Evolutionary conservation across 768 basidiomycete genomes (phyloP), one percentile per base, ranked within the genome.

Genomic region (Coprinopsis cinerea): DNA sequence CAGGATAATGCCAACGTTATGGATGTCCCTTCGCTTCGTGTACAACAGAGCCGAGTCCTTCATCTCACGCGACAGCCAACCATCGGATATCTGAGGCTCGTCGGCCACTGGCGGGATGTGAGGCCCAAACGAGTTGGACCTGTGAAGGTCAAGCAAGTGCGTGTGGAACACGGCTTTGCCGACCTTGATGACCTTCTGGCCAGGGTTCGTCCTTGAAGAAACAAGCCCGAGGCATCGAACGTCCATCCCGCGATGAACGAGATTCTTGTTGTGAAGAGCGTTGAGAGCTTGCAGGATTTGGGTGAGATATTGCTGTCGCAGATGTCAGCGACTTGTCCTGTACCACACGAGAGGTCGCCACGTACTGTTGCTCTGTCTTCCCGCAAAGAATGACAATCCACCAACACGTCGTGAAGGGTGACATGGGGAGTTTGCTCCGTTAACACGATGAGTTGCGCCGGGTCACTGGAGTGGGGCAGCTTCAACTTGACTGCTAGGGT

Each of bases 1-100:
- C 32, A 93, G 68, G 1, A 92, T 75, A 22, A 94, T 76, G 0
- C 88, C 92, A 0, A 83, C 79, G 37, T 80, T 76, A 66, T 93
- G 92, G 9, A 95, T 82, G 58, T 96, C 93, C 24, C 92, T 77
- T 35, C 79, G 73, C 34, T 76, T 79, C 7, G 88, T 85, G 61
- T 93, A 93, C 0, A 78, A 59, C 39, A 81, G 60, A n/a, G 91
- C 71, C 0, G 85, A 83, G 32, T 90, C 85, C 40, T 86, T 74
- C 34, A 83, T 83, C 45, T 94, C 93, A 52, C 80, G 81, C 0
- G 85, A 83, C 4, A 85, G 55, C 65, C 67, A 74, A 58, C 66
- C 61, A 67, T 86, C 85, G 66, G 66, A 70, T 56, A 65, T 74
- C 63, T 37, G 74, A 1, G 56, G 54, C 25, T 75, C 74, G 18